These are phyloP conservation scores for Ogataea ganodermae DNA, from an alignment of 805 yeast species.

Conservation along the genomic window DNA sequence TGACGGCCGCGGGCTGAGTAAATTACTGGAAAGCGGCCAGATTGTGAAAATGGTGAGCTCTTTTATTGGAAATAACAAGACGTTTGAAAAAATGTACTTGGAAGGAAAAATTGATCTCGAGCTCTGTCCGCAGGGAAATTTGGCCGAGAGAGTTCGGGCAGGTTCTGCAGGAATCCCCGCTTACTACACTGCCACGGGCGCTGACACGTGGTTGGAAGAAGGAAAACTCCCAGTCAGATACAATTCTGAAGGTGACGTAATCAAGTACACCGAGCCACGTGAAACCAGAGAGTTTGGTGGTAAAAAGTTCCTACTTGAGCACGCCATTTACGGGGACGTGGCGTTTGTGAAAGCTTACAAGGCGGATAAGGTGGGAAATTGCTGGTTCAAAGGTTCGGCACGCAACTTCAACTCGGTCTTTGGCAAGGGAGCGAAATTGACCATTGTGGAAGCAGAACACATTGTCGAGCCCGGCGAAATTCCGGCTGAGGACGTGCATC, in stretches of 20 bases:
- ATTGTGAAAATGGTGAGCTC: slow-evolving; percentile 46
- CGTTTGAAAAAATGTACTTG: slow-evolving; percentile 42
- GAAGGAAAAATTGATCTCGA: slow-evolving; percentile 48
- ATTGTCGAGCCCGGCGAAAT: slow-evolving; percentile 49
- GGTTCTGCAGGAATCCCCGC: slow-evolving; percentile 54
- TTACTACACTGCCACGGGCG: slow-evolving; percentile 51
- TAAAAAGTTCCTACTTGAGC: slow-evolving; percentile 43
- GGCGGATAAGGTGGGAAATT: slow-evolving; percentile 51
- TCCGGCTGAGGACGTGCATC: slow-evolving; percentile 46
- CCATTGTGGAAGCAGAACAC: slow-evolving; percentile 54
- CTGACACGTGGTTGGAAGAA: slow-evolving; percentile 51
- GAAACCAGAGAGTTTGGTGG: slow-evolving; percentile 48
- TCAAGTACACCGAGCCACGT: slow-evolving; percentile 39
- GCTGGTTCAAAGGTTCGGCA: slow-evolving; percentile 49
- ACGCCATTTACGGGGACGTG: slow-evolving; percentile 48
- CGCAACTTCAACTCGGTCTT: slow-evolving; percentile 47
- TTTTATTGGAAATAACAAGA: slow-evolving; percentile 48
- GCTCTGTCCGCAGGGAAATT: slow-evolving; percentile 53
- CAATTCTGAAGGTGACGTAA: slow-evolving; percentile 39
- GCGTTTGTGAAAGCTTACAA: slow-evolving; percentile 50
- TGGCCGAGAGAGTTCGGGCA: slow-evolving; percentile 50
- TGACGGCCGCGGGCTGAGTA: slow-evolving; percentile 45
- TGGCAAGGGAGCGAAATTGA: slow-evolving; percentile 46
- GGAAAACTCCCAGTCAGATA: slow-evolving; percentile 49
- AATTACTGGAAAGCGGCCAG: slow-evolving; percentile 44